A percentile compares a stretch with the other conserved stretches of the same genome.
These are phyloP conservation scores for Dianthus caryophyllus DNA, from an alignment of 148 eudicot species.

Conservation along the genomic window DNA sequence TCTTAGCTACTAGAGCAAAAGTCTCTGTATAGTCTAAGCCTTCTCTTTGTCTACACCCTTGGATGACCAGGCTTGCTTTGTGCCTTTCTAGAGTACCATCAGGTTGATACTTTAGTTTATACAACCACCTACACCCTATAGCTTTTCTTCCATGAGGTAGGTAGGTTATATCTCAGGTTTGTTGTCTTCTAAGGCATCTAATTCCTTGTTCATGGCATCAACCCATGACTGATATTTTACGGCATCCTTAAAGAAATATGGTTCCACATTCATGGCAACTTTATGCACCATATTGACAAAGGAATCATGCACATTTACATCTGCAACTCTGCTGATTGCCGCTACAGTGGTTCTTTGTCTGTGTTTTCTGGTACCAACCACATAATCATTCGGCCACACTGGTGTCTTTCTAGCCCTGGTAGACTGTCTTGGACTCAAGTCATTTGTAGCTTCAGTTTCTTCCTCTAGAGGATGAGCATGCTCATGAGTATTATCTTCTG, in stretches of 20 bases:
- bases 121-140: neutral
- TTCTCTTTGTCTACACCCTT: too few species aligned
- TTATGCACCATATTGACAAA: neutral
- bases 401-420: too few species aligned
- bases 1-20: too few species aligned
- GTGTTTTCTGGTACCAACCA: too few species aligned
- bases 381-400: too few species aligned
- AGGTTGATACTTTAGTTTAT: neutral
- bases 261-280: neutral
- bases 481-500: too few species aligned
- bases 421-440: too few species aligned
- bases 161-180: neutral
- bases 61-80: neutral
- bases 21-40: too few species aligned
- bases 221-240: too few species aligned
- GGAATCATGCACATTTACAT: neutral
- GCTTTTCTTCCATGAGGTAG: neutral
- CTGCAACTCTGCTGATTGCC: neutral
- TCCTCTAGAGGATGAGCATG: too few species aligned
- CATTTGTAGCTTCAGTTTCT: too few species aligned
- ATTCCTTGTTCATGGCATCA: too few species aligned
- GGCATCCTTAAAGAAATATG: neutral
- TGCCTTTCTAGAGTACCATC: neutral
- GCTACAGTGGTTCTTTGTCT: neutral
- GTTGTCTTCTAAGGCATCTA: neutral